Base-by-base conservation (phyloP, 2,329 filamentous ascomycete genomes). In the Trichoderma lentiforme region DNA sequence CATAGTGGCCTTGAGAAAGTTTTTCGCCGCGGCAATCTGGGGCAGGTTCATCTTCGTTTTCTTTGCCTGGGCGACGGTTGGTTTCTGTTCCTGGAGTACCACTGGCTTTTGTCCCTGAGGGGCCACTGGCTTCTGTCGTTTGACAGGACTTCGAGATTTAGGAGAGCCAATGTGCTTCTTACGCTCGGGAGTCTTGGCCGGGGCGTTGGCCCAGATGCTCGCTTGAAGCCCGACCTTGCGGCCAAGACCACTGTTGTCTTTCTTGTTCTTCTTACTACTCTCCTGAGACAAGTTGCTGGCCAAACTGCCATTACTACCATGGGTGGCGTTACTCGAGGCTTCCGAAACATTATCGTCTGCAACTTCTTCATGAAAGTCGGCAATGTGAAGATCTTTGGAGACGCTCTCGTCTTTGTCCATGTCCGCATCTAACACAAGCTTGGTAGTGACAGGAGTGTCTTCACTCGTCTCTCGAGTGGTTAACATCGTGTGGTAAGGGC, bases 201-300 rank as follows among this genome's bases (percentile, higher is more conserved):
- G 28, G 8, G 24, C 61, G 8, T 64, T 21, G 14, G 61, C 61
- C 61, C 61, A 64, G 21, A 64, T 64, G 39, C 61, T 64, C 0
- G 61, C 12, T 2, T 64, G 36, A 1, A 64, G 26, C 0, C 61
- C 61, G 0, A 51, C 61, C 3, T 51, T 64, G 2, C 61, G 24
- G 0, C 26, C 61, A 11, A 51, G 32, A 1, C 39, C 39, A 15
- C n/a, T 21, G 12, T 21, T 26, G 2, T 28, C 15, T 1, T 64
- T 64, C 15, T 18, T 15, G 8, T 18, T 30, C n/a, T 21, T 11
- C 32, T n/a, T 32, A 9, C 0, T 14, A 0, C n/a, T 24, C 47
- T 53, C 2, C 1, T 53, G 47, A 21, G 47, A 53, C 11, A 24
- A 2, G 21, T 24, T 24, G 4, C 47, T 53, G 6, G 24, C 5